phyloP scores from a whole-genome alignment of 2,329 filamentous ascomycete genomes.

The Fusarium pseudoanthophilum region DNA sequence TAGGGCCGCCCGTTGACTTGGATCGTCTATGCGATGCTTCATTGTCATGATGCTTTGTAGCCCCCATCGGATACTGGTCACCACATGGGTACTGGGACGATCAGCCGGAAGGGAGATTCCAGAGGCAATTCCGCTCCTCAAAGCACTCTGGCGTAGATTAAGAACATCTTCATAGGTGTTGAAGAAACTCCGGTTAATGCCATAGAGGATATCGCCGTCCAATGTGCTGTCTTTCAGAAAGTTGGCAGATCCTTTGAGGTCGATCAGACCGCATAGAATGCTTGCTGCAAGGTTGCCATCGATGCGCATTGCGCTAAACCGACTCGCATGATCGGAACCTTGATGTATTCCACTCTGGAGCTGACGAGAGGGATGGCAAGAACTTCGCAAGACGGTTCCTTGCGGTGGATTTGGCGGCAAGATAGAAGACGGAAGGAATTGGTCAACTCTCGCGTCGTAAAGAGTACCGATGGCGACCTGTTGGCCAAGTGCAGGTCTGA shows the following conservation, averaged over 20 bases:
- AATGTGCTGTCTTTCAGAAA: constrained; percentile 5
- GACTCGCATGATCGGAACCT: background rate
- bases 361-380: background rate
- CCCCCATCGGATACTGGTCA: constrained; percentile 23
- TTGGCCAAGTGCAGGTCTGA: constrained; percentile 9
- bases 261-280: constrained; percentile 2
- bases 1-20: background rate
- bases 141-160: accelerated
- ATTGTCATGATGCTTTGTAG: constrained; percentile 19
- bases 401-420: background rate
- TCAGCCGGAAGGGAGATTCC: accelerated
- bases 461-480: constrained; percentile 21
- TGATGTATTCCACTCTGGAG: background rate
- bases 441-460: constrained; percentile 26
- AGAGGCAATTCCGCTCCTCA: accelerated
- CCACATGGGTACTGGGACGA: constrained; percentile 16
- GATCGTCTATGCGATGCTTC: background rate
- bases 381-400: background rate
- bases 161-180: constrained; percentile 1
- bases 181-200: background rate
- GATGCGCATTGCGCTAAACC: constrained; percentile 1
- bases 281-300: constrained; percentile 16
- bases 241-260: constrained; percentile 6
- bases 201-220: background rate
- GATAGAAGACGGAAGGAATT: constrained; percentile 16